phyloP scores from a whole-genome alignment of 2,329 filamentous ascomycete genomes.

The Myriosclerotinia curreyana region DNA sequence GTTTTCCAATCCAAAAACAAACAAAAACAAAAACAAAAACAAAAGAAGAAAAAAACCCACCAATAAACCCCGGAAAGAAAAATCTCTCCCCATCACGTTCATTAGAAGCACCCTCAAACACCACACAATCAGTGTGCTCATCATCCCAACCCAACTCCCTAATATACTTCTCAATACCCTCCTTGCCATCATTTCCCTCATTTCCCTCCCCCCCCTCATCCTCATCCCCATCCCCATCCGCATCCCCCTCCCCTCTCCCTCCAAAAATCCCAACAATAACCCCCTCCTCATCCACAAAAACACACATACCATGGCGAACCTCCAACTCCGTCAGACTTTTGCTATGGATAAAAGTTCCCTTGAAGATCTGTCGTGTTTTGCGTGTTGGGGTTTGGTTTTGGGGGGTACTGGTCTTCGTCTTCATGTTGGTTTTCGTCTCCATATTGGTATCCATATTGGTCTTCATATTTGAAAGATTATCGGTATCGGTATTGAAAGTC shows the following conservation, averaged over 20 bases:
- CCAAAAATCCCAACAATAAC: slow-evolving; percentile 44
- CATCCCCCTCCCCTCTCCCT: slow-evolving; percentile 28
- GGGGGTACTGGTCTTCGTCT: too few species aligned
- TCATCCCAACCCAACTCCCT: slow-evolving; percentile 40
- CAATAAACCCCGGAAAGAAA: slow-evolving; percentile 82
- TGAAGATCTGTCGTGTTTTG: slow-evolving; percentile 45
- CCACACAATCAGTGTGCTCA: slow-evolving; percentile 26
- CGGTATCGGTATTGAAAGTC: too few species aligned
- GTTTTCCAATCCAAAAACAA: background rate
- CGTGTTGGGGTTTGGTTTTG: background rate
- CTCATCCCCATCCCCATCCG: too few species aligned
- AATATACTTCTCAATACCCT: slow-evolving; percentile 35
- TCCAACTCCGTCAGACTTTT: slow-evolving; percentile 48
- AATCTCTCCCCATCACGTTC: slow-evolving; percentile 54
- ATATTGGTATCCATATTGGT: too few species aligned
- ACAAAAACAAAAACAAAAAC: background rate
- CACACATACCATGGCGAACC: slow-evolving; percentile 46
- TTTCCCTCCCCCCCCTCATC: too few species aligned
- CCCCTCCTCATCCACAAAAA: slow-evolving; percentile 52
- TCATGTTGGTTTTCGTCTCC: too few species aligned
- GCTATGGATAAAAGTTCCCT: slow-evolving; percentile 61
- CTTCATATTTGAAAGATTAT: too few species aligned
- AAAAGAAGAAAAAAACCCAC: slow-evolving; percentile 42
- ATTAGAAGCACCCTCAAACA: slow-evolving; percentile 28
- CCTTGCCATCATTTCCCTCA: too few species aligned